Evolutionary conservation across 345 rosid genomes (phyloP), one percentile per base, ranked within the genome.

Genomic region (Stellera chamaejasme): DNA sequence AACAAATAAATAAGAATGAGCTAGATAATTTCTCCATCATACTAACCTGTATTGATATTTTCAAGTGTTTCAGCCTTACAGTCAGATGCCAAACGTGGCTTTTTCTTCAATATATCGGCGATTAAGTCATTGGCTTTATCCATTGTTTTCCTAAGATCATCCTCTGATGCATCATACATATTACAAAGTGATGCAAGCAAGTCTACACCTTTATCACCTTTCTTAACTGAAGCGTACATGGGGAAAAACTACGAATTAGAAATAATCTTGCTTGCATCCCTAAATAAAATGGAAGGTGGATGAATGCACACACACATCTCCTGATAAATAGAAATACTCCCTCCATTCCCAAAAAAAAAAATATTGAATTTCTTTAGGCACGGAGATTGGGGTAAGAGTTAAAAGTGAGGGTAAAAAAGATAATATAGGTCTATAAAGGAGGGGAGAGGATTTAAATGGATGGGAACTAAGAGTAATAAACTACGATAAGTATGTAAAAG

Each of bases 181-280:
- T 82, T 71, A 83, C 93, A 84, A 53, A 92, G 95, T 60, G 96
- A 88, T 25, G 87, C 90, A 67, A 86, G 76, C 74, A 88, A 73
- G 74, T 92, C 90, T 47, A 88, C 72, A 42, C 83, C 92, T 66
- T 79, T 84, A 66, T 79, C 83, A 42, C 79, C 80, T 75, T 78
- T 88, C 77, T 59, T 86, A 50, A 77, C 98, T 92, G 84, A 71
- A 67, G 55, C 59, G 1, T 19, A 62, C 56, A 56, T 27, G 60
- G 10, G 5, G 54, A 56, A 51, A 8, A 46, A 50, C 13, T 6
- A 23, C 15, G 16, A 5, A 36, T 10, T 1, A 60, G 11, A 45
- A n/a, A 23, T 25, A 26, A 32, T 32, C 39, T 32, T 32, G 39
- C 39, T 8, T 0, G 13, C 16, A 39, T 60, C 15, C 28, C 14